Base-by-base conservation (phyloP, 352 stramenopile genomes). In the Peronospora farinosa region DNA sequence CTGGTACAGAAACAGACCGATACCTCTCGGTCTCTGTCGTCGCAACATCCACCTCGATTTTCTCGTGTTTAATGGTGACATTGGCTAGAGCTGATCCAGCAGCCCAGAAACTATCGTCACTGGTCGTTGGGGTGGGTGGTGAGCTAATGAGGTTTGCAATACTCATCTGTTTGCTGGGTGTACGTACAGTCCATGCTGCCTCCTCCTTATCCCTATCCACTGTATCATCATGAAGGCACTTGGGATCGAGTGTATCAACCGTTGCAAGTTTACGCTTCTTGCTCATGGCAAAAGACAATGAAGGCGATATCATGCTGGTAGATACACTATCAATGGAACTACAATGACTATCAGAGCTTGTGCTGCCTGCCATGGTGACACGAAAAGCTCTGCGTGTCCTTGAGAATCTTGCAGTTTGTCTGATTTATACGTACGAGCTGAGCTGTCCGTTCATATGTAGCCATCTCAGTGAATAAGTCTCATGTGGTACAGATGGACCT, bases 101-200 rank as follows among this genome's bases (percentile, higher is more conserved):
- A 15, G 50, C 48, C 47, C 46, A 59, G 33, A 60, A 60, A 41
- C 46, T 58, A 39, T 63, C 65, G 16, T 65, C 46, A 47, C 52
- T 62, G 16, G 49, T 54, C 3, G 54, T 66, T 42, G 59, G 58
- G 17, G 57, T 73, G 1, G 57, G 47, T 19, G 65, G 65, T 10
- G 65, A 62, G 37, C 49, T 74, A 35, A 70, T 61, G 45, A 74
- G 65, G 49, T 67, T 74, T 27, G 60, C 60, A 27, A 70, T 70
- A 41, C 60, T 67, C 40, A 70, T 70, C 37, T 70, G 65, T 36
- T 69, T 62, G 36, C 32, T 66, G 11, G 51, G 44, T 13, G 47
- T 38, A 13, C 51, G 37, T 21, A 53, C 15, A 7, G 37, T 19
- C 30, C 31, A 57, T 11, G n/a, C 28, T 5, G 27, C 28, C 15